phyloP scores from a whole-genome alignment of 441 rosid genomes.

The Croton setiger region DNA sequence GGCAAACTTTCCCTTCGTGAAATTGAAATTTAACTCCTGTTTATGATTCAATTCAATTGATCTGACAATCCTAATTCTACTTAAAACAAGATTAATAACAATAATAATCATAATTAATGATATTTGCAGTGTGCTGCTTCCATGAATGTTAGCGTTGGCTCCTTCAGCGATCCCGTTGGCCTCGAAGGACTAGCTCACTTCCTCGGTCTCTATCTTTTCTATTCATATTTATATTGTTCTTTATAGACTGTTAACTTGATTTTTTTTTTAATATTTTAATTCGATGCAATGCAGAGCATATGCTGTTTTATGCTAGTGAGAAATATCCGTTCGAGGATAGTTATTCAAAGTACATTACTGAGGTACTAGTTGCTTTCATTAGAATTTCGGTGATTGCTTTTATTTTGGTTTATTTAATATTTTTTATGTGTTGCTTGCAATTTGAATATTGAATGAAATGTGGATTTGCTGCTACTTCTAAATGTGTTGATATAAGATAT shows the following conservation, averaged over 20 bases:
- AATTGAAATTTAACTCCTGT: not conserved
- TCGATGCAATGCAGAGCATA: conserved; percentile 61
- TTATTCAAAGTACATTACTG: conserved; percentile 76
- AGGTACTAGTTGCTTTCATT: conserved; percentile 39
- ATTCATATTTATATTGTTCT: not conserved
- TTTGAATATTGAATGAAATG: not conserved
- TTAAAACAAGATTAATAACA: too few relatives aligned
- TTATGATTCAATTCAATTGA: not conserved
- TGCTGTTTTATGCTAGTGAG: conserved; percentile 89
- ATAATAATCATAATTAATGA: not conserved
- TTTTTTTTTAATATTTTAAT: not conserved
- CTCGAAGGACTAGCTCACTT: conserved; percentile 95
- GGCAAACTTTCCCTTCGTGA: conserved; percentile 28
- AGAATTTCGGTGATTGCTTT: not conserved
- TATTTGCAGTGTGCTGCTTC: conserved; percentile 80
- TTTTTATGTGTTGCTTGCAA: not conserved
- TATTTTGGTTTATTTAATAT: not conserved
- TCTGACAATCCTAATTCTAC: not conserved
- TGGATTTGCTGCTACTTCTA: not conserved
- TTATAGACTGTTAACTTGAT: not conserved
- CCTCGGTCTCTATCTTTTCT: conserved; percentile 43
- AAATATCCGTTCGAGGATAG: conserved; percentile 90
- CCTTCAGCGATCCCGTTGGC: conserved; percentile 76
- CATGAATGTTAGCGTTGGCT: conserved; percentile 81
- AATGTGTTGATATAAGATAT: not conserved